Base-by-base conservation (phyloP, 2,329 filamentous ascomycete species). In the Hawksworthiomyces lignivorus region DNA sequence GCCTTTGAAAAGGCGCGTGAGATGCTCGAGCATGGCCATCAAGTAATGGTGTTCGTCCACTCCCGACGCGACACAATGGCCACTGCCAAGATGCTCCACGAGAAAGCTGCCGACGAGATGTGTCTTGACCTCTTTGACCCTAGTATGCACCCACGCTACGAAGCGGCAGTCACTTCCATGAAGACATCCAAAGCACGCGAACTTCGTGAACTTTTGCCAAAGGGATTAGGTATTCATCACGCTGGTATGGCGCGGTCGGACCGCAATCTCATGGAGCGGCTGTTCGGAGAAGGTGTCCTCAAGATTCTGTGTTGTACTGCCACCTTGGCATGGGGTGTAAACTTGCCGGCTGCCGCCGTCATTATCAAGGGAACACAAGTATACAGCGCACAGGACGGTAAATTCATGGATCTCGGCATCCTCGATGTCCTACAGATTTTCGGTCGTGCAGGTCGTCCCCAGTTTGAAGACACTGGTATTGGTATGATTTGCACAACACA, bases 21-120 rank as follows among this genome's bases (percentile, higher is more conserved):
- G 39, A 96, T 98, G 89, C 71, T 98, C 4, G 79, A 88, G 56
- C 70, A 73, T 45, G 89, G 86, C n/a, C 92, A 99, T 55, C 92
- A 98, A 60, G 77, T 98, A 51, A 98, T 99, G 94, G 90, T 99
- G 0, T 98, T 99, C 61, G 94, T 98, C 10, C 94, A 98, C 60
- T 96, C 90, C 1, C 77, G 92, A 20, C 89, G 94, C 58, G 94
- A 99, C 53, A 98, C 94, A 0, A 79, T 94, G 51, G 76, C 84
- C 48, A 94, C 90, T 2, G 89, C 92, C 34, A 83, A 85, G 50
- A 87, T 83, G 68, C 68, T 98, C 20, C 80, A 85, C 48, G 82
- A 96, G 52, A 88, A 92, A 68, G 92, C 92, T 1, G 69, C 80
- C 3, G 89, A 97, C 26, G 74, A 94, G 29, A 75, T 79, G 32